These are phyloP conservation scores for Dactylella cylindrospora DNA, from an alignment of 2,329 filamentous ascomycete species.

Conservation along the genomic window DNA sequence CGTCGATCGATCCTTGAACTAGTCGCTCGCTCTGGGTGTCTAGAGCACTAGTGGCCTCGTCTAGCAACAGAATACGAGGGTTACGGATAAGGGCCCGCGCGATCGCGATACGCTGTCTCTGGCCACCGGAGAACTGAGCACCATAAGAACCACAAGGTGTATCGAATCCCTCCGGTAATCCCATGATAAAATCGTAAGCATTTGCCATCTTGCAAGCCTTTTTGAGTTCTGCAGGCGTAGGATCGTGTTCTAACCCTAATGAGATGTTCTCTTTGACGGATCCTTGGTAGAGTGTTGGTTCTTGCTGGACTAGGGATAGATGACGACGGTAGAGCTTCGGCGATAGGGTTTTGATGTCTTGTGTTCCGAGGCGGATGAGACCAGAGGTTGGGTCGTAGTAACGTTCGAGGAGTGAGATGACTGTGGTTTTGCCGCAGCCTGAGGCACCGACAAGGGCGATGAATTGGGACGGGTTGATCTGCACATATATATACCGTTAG, in stretches of 20 bases:
- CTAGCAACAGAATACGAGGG: constrained; percentile 68
- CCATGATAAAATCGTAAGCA: constrained; percentile 70
- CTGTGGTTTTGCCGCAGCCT: constrained; percentile 56
- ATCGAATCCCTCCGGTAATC: constrained; percentile 67
- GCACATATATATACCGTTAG: neutral
- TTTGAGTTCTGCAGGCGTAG: constrained; percentile 58
- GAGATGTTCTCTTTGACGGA: constrained; percentile 49
- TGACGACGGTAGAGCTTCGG: constrained; percentile 53
- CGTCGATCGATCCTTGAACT: constrained; percentile 53
- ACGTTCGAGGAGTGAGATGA: constrained; percentile 59
- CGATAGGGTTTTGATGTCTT: constrained; percentile 56
- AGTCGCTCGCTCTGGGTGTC: constrained; percentile 56
- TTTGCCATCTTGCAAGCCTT: constrained; percentile 64
- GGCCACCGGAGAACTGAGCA: constrained; percentile 68
- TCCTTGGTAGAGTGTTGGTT: constrained; percentile 57
- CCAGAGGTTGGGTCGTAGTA: constrained; percentile 62
- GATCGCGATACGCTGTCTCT: constrained; percentile 70
- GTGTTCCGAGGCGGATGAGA: constrained; percentile 60
- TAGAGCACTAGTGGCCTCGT: constrained; percentile 71
- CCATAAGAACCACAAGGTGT: constrained; percentile 69
- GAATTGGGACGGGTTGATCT: constrained; percentile 57
- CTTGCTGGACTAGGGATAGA: constrained; percentile 56
- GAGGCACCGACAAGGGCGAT: constrained; percentile 61
- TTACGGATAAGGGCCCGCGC: constrained; percentile 67
- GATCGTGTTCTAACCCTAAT: constrained; percentile 56